Evolutionary conservation across 1,139 yeast species (phyloP), one percentile per base, ranked within the genome.

Genomic region (Nakaseomyces uthaithaninus): DNA sequence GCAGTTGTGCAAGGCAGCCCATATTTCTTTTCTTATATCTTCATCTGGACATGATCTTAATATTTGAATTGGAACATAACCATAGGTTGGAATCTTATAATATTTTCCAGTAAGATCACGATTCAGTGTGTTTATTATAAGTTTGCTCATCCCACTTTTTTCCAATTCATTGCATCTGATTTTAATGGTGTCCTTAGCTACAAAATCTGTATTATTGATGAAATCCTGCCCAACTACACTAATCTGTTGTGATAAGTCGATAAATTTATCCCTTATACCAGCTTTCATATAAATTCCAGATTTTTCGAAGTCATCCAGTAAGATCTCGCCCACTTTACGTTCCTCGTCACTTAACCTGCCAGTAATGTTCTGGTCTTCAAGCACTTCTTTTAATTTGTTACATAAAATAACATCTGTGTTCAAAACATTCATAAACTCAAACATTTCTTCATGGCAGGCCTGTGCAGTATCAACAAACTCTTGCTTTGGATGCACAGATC

Each of bases 391-490:
- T 36, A 91, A 68, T 41, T 73, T 75, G 33, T 66, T 62, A 55
- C 80, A 86, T 33, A 91, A 67, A 35, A 75, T 82, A 12, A 80
- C 84, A 45, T 86, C 82, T 5, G 97, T 91, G 59, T 91, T 91
- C 37, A 91, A 68, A 45, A 82, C 75, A 61, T 87, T 91, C 99
- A 91, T 93, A 60, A 81, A 89, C 47, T 87, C 95, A 62, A 81
- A 91, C 82, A 91, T 75, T 48, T 77, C 69, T 53, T 86, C 94
- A 55, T 91, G 96, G 23, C 94, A 82, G 40, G 74, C 72, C 54
- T 91, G 95, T 1, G 98, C 95, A 1, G 91, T 93, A 37, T 69
- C 70, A 3, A 81, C 71, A 72, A 85, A 86, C 31, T 68, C 64
- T 39, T 68, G 67, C 47, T 80, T 74, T 0, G 97, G 96, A 59